These are phyloP conservation scores for Calocera cornea DNA, from an alignment of 768 basidiomycete genomes.

Conservation along the genomic window DNA sequence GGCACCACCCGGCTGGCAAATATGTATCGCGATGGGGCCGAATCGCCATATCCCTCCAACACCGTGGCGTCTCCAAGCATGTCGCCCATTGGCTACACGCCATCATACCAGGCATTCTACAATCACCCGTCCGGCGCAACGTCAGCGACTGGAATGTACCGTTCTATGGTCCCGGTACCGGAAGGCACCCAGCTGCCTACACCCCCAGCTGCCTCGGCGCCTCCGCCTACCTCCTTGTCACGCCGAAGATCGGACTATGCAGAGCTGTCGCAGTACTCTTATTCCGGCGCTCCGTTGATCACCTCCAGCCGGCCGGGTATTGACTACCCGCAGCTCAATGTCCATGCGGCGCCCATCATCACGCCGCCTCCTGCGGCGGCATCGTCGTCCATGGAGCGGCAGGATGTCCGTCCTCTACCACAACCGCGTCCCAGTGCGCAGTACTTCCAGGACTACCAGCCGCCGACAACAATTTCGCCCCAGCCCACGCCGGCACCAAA, in stretches of 20 bases:
- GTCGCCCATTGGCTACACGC: neutral
- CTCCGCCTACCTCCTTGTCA: conserved; percentile 62
- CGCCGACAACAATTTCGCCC: neutral
- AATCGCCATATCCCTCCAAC: neutral
- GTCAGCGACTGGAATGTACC: neutral
- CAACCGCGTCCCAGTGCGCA: conserved; percentile 10
- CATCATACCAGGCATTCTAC: neutral
- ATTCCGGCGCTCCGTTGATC: conserved; percentile 34
- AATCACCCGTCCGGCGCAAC: neutral
- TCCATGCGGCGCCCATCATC: conserved; percentile 37
- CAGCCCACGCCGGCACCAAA: conserved; percentile 21
- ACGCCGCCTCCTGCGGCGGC: conserved; percentile 73
- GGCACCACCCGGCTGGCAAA: neutral
- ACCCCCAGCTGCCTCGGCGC: conserved; percentile 72
- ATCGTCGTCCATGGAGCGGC: conserved; percentile 52
- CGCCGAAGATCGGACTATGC: conserved; percentile 64
- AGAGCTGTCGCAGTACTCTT: conserved; percentile 49
- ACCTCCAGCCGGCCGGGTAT: conserved; percentile 41
- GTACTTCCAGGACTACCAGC: conserved; percentile 28
- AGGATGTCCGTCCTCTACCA: conserved; percentile 45
- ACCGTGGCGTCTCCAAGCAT: neutral
- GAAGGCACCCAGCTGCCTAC: conserved; percentile 25
- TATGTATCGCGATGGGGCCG: neutral
- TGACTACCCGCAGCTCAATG: conserved; percentile 64
- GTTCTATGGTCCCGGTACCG: neutral